Base-by-base conservation (phyloP, 495 filamentous ascomycete species). In the Aspergillus sclerotiicarbonarius region DNA sequence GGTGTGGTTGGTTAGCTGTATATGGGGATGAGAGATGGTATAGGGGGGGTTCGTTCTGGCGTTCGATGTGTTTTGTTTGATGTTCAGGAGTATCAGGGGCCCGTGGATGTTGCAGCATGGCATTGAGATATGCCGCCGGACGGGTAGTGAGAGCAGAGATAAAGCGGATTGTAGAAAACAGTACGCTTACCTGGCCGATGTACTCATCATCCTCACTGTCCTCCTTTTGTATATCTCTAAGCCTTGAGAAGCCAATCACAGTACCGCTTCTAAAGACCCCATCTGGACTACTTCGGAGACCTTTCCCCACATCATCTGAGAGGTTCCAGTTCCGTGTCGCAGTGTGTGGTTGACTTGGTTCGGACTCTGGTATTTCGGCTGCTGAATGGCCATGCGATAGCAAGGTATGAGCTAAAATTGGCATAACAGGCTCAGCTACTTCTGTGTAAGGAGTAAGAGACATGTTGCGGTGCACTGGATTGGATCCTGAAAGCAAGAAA, bases 161-260 rank as follows among this genome's bases (percentile, higher is more conserved):
- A 1, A 10, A 21, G 19, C 16, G 29, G 13, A 10, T 30, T 48
- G 62, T 50, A 1, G 30, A 57, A 62, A 1, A 20, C 8, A 21
- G 18, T 16, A 49, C 20, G 18, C 19, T 32, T 69, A 74, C 74
- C 64, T 75, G 61, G 37, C 65, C 73, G 49, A 75, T 58, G 19
- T 67, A 67, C 41, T 75, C 72, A 49, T 67, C 61, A 10, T 71
- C 69, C 25, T 70, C 18, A 6, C 20, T 62, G 12, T 59, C 67
- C 8, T 71, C 65, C 6, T 62, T 65, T 39, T 51, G 60, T 58
- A 54, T 63, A 31, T 43, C 56, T 54, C 62, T 64, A 39, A 75
- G 55, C 20, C 63, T 67, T n/a, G 76, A 79, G 54, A 79, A 69
- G 0, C 74, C 75, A 21, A 76, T 68, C 9, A 76, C 65, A 30